These are phyloP conservation scores for Syzygium jambos DNA, from an alignment of 345 rosid species.

Conservation along the genomic window DNA sequence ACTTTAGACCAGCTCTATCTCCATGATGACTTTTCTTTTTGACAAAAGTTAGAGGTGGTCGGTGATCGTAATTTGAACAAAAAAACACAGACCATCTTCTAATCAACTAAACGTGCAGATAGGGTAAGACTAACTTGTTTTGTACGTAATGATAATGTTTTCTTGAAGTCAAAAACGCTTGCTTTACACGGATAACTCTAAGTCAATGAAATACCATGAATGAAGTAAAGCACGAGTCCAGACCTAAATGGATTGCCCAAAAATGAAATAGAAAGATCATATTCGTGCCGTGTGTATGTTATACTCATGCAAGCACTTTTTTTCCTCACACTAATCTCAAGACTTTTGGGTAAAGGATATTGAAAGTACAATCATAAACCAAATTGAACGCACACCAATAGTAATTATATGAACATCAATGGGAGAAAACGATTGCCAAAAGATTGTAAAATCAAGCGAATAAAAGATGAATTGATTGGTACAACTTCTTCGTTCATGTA, in stretches of 20 bases:
- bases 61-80: not conserved
- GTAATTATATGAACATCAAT: fast-evolving
- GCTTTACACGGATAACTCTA: not conserved
- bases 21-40: not conserved
- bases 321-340: not conserved
- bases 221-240: no score
- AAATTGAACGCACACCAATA: fast-evolving
- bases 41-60: not conserved
- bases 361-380: fast-evolving
- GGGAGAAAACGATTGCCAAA: no score
- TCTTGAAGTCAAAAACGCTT: not conserved
- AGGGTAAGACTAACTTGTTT: not conserved
- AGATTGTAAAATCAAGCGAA: no score
- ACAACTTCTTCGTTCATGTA: no score
- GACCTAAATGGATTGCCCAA: no score
- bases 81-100: not conserved
- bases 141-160: not conserved
- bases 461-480: no score
- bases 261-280: no score
- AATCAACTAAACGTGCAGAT: not conserved
- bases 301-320: not conserved
- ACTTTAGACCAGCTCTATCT: not conserved
- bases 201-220: no score
- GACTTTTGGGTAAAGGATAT: not conserved
- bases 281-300: no score